Conservation (phyloP, 495 filamentous ascomycete species). For the Penicillium waksmanii region DNA sequence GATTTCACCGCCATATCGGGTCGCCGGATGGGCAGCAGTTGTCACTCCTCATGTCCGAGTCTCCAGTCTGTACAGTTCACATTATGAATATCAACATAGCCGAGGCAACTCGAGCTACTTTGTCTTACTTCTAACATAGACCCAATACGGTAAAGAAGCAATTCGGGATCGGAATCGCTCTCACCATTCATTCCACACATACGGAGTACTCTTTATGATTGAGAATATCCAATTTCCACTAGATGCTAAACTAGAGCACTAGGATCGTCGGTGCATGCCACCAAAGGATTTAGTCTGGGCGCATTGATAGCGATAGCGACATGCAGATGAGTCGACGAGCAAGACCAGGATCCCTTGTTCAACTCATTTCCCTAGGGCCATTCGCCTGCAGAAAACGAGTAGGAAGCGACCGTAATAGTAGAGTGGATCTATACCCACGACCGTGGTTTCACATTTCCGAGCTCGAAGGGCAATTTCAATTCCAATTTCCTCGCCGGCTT, state of each 20-base stretch:
- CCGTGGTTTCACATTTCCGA: not conserved
- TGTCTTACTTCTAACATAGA: not conserved
- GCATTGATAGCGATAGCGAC: not conserved
- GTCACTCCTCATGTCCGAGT: not conserved
- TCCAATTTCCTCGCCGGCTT: not conserved
- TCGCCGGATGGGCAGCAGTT: not conserved
- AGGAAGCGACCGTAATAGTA: not conserved
- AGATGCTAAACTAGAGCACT: not conserved
- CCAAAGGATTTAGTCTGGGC: not conserved
- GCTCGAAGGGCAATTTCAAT: not conserved
- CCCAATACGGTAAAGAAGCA: not conserved
- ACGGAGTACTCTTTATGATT: not conserved
- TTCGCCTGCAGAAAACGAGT: not conserved
- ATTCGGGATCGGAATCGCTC: not conserved
- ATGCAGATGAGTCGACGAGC: not conserved
- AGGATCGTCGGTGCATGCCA: not conserved
- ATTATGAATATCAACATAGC: too few species aligned
- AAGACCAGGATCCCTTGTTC: not conserved
- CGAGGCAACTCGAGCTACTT: too few species aligned
- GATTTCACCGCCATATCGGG: not conserved
- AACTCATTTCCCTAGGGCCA: not conserved
- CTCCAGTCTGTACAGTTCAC: too few species aligned
- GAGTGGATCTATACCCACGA: not conserved
- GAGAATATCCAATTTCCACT: not conserved
- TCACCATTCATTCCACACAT: too few species aligned